Evolutionary conservation across 108 stramenopile species (phyloP).

Genomic region (Skeletonema grethae): DNA sequence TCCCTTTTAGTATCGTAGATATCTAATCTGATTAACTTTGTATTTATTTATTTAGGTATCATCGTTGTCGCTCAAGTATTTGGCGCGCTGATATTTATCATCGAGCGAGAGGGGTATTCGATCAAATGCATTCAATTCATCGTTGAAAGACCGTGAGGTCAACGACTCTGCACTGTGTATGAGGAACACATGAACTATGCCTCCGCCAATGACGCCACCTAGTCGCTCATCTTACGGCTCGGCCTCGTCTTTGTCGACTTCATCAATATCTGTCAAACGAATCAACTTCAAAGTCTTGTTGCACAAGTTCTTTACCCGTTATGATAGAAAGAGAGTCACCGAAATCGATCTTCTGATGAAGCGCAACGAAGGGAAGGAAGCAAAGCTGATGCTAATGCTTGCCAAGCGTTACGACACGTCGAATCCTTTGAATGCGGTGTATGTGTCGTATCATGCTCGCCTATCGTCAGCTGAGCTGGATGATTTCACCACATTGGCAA

Average conservation of each 20-base stretch:
- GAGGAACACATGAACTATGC: not conserved
- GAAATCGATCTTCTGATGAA: constrained; percentile 1
- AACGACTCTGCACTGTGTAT: no score
- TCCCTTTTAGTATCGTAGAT: no score
- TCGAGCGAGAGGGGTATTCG: no score
- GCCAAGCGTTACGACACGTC: constrained; percentile 26
- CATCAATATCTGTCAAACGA: not conserved
- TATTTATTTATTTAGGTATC: no score
- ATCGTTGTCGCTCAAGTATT: no score
- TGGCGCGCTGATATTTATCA: no score
- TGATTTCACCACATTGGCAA: constrained; percentile 12
- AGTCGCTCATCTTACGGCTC: not conserved
- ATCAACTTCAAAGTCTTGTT: not conserved
- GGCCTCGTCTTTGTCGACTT: not conserved
- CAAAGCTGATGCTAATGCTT: constrained; percentile 22
- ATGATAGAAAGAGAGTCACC: not conserved
- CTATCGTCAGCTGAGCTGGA: constrained; percentile 6
- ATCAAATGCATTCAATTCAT: no score
- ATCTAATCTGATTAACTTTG: no score
- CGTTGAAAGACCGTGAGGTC: no score
- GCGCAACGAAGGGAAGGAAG: constrained; percentile 24
- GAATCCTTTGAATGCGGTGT: constrained; percentile 30
- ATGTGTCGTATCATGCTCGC: not conserved
- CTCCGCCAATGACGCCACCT: not conserved
- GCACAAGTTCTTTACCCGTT: not conserved